These are phyloP conservation scores for Penicillium soppii DNA, from an alignment of 495 filamentous ascomycete species.

Conservation along the genomic window DNA sequence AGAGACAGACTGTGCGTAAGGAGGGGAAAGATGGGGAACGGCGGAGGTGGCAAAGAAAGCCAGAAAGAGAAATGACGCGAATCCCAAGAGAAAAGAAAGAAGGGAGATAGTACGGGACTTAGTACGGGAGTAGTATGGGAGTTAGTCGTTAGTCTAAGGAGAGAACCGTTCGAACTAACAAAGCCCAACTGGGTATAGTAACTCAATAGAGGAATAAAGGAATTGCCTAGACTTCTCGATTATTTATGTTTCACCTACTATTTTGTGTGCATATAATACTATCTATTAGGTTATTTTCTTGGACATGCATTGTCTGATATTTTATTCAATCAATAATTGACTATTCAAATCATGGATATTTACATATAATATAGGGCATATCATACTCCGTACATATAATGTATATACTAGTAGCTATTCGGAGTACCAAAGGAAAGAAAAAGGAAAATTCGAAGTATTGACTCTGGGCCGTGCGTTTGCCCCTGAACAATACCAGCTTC, in stretches of 20 bases:
- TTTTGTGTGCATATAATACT: neutral
- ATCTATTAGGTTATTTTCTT: neutral
- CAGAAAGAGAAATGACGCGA: neutral
- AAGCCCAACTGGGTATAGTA: neutral
- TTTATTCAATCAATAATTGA: constrained; percentile 1
- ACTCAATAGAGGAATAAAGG: neutral
- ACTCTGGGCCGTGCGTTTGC: constrained; percentile 5
- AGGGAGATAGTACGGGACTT: constrained; percentile 2
- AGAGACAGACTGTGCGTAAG: too few species aligned
- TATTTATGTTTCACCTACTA: too few species aligned
- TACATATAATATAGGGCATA: too few species aligned
- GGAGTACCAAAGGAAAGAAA: too few species aligned
- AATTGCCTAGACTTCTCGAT: neutral
- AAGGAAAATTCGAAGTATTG: neutral
- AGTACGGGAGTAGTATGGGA: too few species aligned
- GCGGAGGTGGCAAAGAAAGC: neutral
- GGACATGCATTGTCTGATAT: neutral
- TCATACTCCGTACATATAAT: too few species aligned
- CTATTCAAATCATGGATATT: too few species aligned
- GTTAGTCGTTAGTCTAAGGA: too few species aligned
- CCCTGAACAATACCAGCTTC: constrained; percentile 8
- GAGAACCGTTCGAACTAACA: too few species aligned
- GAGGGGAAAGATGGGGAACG: neutral
- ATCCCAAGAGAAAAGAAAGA: neutral
- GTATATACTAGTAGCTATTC: too few species aligned